phyloP scores from a whole-genome alignment of 805 yeast species.

The Starmerella floricola region DNA sequence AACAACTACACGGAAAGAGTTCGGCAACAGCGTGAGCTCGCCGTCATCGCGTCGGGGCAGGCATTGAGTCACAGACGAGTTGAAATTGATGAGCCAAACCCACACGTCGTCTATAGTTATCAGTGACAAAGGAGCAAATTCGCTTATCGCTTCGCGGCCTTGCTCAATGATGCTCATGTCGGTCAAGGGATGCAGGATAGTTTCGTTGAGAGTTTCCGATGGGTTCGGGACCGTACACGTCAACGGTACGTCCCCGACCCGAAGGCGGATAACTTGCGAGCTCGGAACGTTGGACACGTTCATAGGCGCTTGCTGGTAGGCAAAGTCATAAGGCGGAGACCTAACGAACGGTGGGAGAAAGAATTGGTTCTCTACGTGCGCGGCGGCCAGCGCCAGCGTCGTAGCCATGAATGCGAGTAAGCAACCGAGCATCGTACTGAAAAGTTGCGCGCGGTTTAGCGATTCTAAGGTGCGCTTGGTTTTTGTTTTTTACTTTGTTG shows the following conservation, averaged over 20 bases:
- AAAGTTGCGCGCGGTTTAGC: no score
- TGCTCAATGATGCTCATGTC: background rate
- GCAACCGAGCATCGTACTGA: no score
- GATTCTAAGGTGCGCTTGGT: no score
- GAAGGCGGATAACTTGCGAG: background rate
- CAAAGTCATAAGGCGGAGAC: constrained; percentile 4
- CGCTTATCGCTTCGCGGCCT: constrained; percentile 1
- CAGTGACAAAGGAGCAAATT: background rate
- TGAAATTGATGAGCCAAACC: constrained; percentile 14
- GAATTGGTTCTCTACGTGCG: constrained; percentile 7
- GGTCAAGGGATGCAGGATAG: background rate
- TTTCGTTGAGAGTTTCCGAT: background rate
- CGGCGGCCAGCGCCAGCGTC: background rate
- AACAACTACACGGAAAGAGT: background rate
- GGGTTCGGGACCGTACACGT: constrained; percentile 3
- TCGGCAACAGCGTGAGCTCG: background rate
- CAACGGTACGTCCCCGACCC: background rate
- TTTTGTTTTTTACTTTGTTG: no score
- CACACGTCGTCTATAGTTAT: constrained; percentile 12
- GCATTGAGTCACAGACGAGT: constrained; percentile 8
- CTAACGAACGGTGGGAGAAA: constrained; percentile 6
- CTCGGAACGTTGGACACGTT: background rate
- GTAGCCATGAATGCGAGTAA: background rate
- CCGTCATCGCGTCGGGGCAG: constrained; percentile 6
- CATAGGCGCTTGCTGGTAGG: background rate